phyloP scores from a whole-genome alignment of 1,139 yeast genomes.

The Pichia sp. region DNA sequence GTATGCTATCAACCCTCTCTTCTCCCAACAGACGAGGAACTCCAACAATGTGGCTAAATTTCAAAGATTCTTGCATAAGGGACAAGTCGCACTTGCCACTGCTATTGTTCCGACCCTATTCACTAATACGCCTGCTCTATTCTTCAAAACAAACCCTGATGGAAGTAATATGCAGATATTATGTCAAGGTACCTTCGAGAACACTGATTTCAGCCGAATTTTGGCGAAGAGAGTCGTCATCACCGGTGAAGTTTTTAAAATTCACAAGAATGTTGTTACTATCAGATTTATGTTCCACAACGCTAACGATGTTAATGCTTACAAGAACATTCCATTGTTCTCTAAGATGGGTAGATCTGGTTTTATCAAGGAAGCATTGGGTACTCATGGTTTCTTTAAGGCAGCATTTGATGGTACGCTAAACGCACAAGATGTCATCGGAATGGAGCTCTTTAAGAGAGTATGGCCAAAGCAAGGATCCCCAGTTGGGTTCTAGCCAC shows the following conservation, averaged over 20 bases:
- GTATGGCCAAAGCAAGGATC: conserved; percentile 64
- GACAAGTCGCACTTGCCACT: conserved; percentile 71
- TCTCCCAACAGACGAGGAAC: conserved; percentile 71
- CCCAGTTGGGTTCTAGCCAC: conserved; percentile 7
- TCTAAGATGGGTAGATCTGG: conserved; percentile 93
- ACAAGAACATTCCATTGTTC: conserved; percentile 86
- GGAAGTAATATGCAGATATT: conserved; percentile 52
- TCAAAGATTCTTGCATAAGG: conserved; percentile 78
- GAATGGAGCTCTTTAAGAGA: conserved; percentile 90
- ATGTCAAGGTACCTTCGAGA: conserved; percentile 87
- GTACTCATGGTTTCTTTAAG: conserved; percentile 97
- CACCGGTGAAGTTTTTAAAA: conserved; percentile 94
- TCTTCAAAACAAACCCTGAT: conserved; percentile 39
- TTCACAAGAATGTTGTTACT: conserved; percentile 87
- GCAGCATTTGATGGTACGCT: conserved; percentile 91
- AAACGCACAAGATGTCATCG: conserved; percentile 87
- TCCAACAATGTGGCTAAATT: conserved; percentile 83
- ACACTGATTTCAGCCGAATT: conserved; percentile 78
- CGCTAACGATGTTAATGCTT: conserved; percentile 81
- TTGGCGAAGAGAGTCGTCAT: conserved; percentile 82
- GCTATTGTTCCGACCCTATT: conserved; percentile 86
- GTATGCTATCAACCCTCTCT: conserved; percentile 75
- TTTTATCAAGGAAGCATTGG: conserved; percentile 87
- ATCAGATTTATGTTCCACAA: conserved; percentile 97
- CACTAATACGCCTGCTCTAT: conserved; percentile 74